Base-by-base conservation (phyloP, 306 rosid genomes). In the Acacia crassicarpa region DNA sequence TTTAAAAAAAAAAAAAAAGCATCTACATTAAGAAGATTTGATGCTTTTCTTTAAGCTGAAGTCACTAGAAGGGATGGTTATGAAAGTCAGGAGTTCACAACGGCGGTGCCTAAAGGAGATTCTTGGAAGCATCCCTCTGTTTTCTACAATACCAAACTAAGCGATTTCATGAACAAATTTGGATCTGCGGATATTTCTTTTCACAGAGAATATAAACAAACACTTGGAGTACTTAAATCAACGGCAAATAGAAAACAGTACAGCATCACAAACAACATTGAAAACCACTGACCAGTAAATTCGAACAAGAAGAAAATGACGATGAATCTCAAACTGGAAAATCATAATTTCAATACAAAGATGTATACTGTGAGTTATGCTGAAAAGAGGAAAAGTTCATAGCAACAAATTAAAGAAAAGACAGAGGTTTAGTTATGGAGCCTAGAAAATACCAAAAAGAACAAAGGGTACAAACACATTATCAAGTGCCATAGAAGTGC, bases 31-130 rank as follows among this genome's bases (percentile, higher is more conserved):
- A 2, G 48, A 71, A 70, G 22, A 16, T 71, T 2, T 48, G 73
- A 81, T 90, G 77, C 92, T 87, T 90, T 86, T 86, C 92, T 93
- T 90, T 72, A 56, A 76, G 67, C 46, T 59, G 58, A 90, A 89
- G 94, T 84, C 86, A 87, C 72, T 78, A 74, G 69, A 75, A 79
- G 71, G 76, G 66, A 71, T 11, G 74, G 12, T 33, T 16, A 35
- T 72, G 80, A 81, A 86, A 83, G 48, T 67, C 14, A 75, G 54
- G 56, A 56, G 49, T 78, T 80, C 65, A 68, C 78, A 77, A 63
- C 32, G 70, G 23, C 61, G 78, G 78, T 65, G 84, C 44, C 79
- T 53, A 76, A 48, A 32, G 82, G 25, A 49, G 86, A 87, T 76
- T 71, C 85, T 82, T 62, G 40, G 49, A 69, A 81, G 58, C 78